These are phyloP conservation scores for Suillus weaverae DNA, from an alignment of 768 basidiomycete species.

Conservation along the genomic window DNA sequence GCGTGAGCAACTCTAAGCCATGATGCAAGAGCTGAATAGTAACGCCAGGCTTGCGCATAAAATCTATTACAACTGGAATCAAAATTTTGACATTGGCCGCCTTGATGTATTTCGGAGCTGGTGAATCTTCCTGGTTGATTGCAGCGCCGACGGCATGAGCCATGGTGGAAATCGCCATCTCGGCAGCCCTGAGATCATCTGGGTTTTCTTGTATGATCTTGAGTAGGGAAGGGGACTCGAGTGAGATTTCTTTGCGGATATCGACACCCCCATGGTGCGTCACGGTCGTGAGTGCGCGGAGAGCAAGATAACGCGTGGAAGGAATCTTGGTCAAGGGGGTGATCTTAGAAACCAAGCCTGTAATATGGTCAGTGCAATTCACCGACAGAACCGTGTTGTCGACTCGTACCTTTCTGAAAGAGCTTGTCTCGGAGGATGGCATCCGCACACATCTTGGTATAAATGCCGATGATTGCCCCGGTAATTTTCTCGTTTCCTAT, in stretches of 20 bases:
- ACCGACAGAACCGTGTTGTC: neutral
- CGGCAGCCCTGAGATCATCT: conserved; percentile 49
- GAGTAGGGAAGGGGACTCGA: conserved; percentile 40
- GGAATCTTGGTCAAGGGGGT: conserved; percentile 52
- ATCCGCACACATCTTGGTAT: conserved; percentile 63
- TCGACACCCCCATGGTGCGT: conserved; percentile 60
- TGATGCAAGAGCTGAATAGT: conserved; percentile 50
- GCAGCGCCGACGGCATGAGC: conserved; percentile 52
- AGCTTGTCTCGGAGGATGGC: conserved; percentile 59
- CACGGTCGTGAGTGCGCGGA: conserved; percentile 56
- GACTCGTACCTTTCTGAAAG: conserved; percentile 49
- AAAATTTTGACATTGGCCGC: conserved; percentile 45
- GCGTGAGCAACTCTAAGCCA: conserved; percentile 47
- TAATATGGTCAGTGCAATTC: neutral
- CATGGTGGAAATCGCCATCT: conserved; percentile 51
- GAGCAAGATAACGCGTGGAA: conserved; percentile 49
- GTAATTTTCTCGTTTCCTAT: conserved; percentile 45
- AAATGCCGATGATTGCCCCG: conserved; percentile 62
- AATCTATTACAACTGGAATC: conserved; percentile 42
- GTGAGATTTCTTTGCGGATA: conserved; percentile 51
- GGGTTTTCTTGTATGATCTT: conserved; percentile 49
- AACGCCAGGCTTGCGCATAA: conserved; percentile 43
- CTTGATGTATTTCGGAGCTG: conserved; percentile 38
- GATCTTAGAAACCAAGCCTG: conserved; percentile 59
- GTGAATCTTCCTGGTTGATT: conserved; percentile 38